Evolutionary conservation across 2,329 filamentous ascomycete genomes (phyloP).

Genomic region (Colletotrichum godetiae): DNA sequence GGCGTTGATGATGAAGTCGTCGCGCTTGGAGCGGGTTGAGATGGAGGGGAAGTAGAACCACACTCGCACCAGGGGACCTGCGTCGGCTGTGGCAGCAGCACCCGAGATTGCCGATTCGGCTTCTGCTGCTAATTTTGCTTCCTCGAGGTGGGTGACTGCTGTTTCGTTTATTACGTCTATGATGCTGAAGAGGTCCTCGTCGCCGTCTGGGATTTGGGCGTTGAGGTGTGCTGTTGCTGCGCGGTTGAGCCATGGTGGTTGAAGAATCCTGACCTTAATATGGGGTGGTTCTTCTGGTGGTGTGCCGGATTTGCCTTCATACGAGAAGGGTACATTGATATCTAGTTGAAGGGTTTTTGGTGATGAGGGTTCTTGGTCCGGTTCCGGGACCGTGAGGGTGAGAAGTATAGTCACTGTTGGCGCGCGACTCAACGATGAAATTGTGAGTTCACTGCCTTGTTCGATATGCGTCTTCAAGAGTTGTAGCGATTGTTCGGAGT

Average conservation of each 20-base stretch:
- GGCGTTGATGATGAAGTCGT: conserved; percentile 66
- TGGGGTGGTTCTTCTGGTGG: conserved; percentile 50
- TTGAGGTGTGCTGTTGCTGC: conserved; percentile 54
- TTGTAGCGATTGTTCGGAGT: neutral
- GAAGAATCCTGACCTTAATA: conserved; percentile 55
- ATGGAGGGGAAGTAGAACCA: conserved; percentile 75
- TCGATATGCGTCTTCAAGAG: neutral
- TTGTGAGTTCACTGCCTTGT: neutral
- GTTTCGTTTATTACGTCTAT: conserved; percentile 57
- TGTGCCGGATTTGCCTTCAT: neutral
- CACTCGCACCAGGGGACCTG: conserved; percentile 56
- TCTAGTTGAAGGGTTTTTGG: conserved; percentile 45
- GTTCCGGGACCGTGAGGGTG: conserved; percentile 39
- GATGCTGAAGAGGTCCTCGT: conserved; percentile 56
- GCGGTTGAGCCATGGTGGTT: conserved; percentile 64
- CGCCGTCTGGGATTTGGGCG: conserved; percentile 49
- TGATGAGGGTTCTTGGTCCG: neutral
- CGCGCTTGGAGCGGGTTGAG: conserved; percentile 67
- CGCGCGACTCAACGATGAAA: neutral
- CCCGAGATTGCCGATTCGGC: neutral
- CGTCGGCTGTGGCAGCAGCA: neutral
- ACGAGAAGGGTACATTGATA: conserved; percentile 47
- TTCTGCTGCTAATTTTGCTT: conserved; percentile 26
- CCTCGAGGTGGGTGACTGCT: conserved; percentile 43
- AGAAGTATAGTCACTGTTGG: conserved; percentile 41